Percentiles rank a stretch among this genome's conserved stretches.
phyloP scores from a whole-genome alignment of 768 basidiomycete genomes.

The Trametes elegans region DNA sequence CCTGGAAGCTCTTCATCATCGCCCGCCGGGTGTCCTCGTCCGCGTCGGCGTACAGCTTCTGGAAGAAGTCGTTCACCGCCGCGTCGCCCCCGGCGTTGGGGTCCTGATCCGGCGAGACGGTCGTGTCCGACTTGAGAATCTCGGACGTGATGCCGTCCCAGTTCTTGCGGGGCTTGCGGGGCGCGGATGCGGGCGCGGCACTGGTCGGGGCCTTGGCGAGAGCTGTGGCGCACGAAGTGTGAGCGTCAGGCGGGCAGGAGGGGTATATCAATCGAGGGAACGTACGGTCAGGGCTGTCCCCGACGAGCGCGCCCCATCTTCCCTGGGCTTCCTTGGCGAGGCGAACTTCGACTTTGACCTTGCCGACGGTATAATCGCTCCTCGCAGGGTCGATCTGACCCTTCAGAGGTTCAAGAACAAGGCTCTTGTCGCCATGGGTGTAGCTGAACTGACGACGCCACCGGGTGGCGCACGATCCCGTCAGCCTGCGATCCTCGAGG shows the following conservation, averaged over 20 bases:
- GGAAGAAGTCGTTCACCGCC: slow-evolving; percentile 86
- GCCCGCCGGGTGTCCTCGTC: slow-evolving; percentile 90
- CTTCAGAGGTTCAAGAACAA: slow-evolving; percentile 76
- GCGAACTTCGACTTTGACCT: slow-evolving; percentile 86
- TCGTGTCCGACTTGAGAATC: slow-evolving; percentile 68
- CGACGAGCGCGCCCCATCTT: slow-evolving; percentile 74
- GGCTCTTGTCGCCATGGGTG: slow-evolving; percentile 63
- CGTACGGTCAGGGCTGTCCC: slow-evolving; percentile 77
- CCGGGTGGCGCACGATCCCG: background rate
- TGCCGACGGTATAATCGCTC: slow-evolving; percentile 68
- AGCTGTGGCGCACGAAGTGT: slow-evolving; percentile 12
- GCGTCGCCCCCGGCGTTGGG: slow-evolving; percentile 89
- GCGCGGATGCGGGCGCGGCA: slow-evolving; percentile 32
- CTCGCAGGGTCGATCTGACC: slow-evolving; percentile 70
- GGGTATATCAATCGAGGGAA: slow-evolving; percentile 25
- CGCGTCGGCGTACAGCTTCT: slow-evolving; percentile 85
- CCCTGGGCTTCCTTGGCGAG: slow-evolving; percentile 65
- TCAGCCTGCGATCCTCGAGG: background rate
- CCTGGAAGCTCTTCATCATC: slow-evolving; percentile 97
- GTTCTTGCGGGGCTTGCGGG: slow-evolving; percentile 62
- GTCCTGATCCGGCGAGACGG: slow-evolving; percentile 68
- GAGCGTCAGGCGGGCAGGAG: no score
- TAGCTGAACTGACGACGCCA: slow-evolving; percentile 50
- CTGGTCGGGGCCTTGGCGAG: slow-evolving; percentile 33
- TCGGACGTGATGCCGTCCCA: slow-evolving; percentile 83